phyloP scores from a whole-genome alignment of 2,329 filamentous ascomycete genomes.

The Talaromyces sp. region DNA sequence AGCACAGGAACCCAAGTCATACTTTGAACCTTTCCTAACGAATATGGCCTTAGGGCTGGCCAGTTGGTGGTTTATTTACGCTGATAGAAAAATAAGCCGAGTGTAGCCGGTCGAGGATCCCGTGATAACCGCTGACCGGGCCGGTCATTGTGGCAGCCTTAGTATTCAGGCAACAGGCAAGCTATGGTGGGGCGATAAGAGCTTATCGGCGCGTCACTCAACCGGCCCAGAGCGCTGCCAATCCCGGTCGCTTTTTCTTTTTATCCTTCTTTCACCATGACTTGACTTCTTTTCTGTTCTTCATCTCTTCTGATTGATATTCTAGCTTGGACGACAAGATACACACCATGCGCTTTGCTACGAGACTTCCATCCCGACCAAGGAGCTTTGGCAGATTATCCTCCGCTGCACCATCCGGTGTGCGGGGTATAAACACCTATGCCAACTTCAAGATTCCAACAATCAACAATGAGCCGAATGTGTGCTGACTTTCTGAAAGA shows the following conservation, averaged over 20 bases:
- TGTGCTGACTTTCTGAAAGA: constrained; percentile 49
- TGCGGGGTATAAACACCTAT: constrained; percentile 55
- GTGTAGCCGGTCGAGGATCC: background rate
- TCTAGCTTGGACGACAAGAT: background rate
- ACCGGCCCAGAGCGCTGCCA: background rate
- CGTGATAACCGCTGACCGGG: background rate
- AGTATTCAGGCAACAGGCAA: background rate
- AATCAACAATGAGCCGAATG: constrained; percentile 92
- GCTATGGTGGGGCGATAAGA: constrained; percentile 7
- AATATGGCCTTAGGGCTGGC: too few relatives aligned
- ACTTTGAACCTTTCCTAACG: too few relatives aligned
- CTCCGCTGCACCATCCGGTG: constrained; percentile 12
- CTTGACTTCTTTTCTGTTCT: background rate
- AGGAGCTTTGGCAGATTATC: constrained; percentile 5
- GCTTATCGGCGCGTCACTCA: constrained; percentile 10
- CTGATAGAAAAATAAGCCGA: background rate
- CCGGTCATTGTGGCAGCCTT: background rate
- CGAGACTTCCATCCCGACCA: constrained; percentile 4
- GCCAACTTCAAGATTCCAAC: constrained; percentile 85
- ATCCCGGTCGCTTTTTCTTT: background rate
- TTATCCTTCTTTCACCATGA: background rate
- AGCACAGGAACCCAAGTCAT: too few relatives aligned
- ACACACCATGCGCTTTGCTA: constrained; percentile 3
- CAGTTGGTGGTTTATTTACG: too few relatives aligned
- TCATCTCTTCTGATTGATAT: background rate